Conservation (phyloP, 2,329 filamentous ascomycete genomes). For the Neoscytalidium dimidiatum region DNA sequence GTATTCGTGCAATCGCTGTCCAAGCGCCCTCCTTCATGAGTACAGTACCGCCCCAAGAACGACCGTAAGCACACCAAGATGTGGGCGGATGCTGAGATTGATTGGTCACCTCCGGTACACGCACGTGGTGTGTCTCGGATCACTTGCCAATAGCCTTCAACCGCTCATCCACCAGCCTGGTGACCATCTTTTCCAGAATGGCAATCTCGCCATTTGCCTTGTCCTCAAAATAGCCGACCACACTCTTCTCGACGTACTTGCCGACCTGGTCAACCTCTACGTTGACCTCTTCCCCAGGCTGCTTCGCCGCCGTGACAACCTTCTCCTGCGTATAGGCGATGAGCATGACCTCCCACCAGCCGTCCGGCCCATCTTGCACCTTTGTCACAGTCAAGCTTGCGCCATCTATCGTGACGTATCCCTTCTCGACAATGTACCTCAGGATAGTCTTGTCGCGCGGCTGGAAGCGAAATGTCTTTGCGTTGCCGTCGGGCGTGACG, state of each 20-base stretch:
- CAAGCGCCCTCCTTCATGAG: slow-evolving; percentile 7
- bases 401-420: slow-evolving; percentile 90
- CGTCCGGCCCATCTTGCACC: slow-evolving; percentile 76
- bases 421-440: slow-evolving; percentile 92
- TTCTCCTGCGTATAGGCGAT: slow-evolving; percentile 95
- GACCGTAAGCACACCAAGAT: slow-evolving; percentile 2
- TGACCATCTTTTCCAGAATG: slow-evolving; percentile 56
- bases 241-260: slow-evolving; percentile 88
- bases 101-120: not conserved
- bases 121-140: slow-evolving; percentile 16
- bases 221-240: slow-evolving; percentile 73
- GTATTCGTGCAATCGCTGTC: slow-evolving; percentile 8
- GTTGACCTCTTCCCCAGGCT: slow-evolving; percentile 79
- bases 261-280: slow-evolving; percentile 89
- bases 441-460: slow-evolving; percentile 71
- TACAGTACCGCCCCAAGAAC: not conserved
- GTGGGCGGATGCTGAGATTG: not conserved
- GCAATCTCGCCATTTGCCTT: slow-evolving; percentile 51
- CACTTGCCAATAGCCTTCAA: slow-evolving; percentile 47
- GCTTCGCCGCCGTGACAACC: slow-evolving; percentile 79
- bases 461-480: slow-evolving; percentile 80
- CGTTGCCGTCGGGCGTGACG: slow-evolving; percentile 81
- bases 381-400: slow-evolving; percentile 90
- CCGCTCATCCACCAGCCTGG: slow-evolving; percentile 72
- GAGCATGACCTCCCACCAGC: slow-evolving; percentile 94